Evolutionary conservation across 352 stramenopile species (phyloP).

Genomic region (Plasmopara viticola): DNA sequence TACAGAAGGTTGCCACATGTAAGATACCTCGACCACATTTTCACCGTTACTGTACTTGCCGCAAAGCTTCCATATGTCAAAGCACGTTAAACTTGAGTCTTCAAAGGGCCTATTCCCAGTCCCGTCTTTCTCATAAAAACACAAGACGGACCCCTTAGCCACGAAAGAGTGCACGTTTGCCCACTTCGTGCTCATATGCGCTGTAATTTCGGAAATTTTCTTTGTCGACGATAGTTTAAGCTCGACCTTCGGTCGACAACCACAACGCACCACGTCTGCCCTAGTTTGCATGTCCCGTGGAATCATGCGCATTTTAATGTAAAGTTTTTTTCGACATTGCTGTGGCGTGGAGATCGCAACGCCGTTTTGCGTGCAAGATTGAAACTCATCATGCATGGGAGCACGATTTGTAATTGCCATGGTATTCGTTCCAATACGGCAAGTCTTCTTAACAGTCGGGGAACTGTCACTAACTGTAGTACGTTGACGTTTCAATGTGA

Average conservation of each 20-base stretch:
- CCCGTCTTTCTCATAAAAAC: conserved; percentile 53
- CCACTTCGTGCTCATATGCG: conserved; percentile 78
- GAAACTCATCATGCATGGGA: conserved; percentile 10
- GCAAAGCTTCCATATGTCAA: conserved; percentile 66
- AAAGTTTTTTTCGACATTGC: conserved; percentile 62
- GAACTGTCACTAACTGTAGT: background rate
- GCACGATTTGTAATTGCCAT: background rate
- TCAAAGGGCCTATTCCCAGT: conserved; percentile 35
- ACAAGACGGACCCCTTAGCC: conserved; percentile 28
- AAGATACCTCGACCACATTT: conserved; percentile 69
- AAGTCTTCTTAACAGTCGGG: background rate
- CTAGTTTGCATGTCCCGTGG: conserved; percentile 61
- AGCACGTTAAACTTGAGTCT: conserved; percentile 47
- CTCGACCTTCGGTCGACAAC: conserved; percentile 72
- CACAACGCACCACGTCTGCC: conserved; percentile 32
- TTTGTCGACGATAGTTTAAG: conserved; percentile 76
- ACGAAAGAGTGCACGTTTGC: conserved; percentile 29
- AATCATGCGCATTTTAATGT: conserved; percentile 81
- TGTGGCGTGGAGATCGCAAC: conserved; percentile 44
- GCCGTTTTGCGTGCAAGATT: conserved; percentile 14
- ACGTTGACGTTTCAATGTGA: conserved; percentile 28
- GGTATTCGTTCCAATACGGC: background rate
- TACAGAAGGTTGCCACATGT: conserved; percentile 36
- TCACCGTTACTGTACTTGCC: conserved; percentile 56
- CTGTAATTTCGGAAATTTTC: conserved; percentile 65